Base-by-base conservation (phyloP, 2,329 filamentous ascomycete genomes). In the Pseudogymnoascus sp. region DNA sequence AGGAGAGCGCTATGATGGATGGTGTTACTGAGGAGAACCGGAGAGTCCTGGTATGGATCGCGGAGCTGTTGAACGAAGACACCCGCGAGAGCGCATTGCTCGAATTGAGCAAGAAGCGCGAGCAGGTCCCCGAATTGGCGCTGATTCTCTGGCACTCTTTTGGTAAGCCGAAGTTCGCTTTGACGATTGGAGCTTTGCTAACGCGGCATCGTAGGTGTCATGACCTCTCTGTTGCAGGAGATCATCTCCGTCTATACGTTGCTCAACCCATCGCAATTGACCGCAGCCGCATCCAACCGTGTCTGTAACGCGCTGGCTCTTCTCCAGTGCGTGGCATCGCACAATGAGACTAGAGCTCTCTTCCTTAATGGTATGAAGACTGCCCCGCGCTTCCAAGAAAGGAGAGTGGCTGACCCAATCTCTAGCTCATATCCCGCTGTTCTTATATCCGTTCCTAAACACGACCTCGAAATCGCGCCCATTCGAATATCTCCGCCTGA, bases 191-290 rank as follows among this genome's bases (percentile, higher is more conserved):
- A n/a, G 64, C 68, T 66, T 63, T 44, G 31, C 37, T 60, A 60
- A 64, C 58, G 65, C 66, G 65, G 70, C 62, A 61, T 63, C 66
- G 24, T 67, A 96, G 92, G 92, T 70, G 94, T 99, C 71, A 99
- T 99, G 94, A 97, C 94, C 50, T 96, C 92, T 61, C 81, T 99
- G 24, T 83, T 97, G 35, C 93, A 97, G 75, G 94, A 99, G 77
- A 99, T 99, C 73, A 99, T 99, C 72, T 97, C 93, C 9, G 94
- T 99, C 61, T 99, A 99, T 73, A 95, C 92, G 29, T 84, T 99
- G 4, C 84, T 99, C 69, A 99, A 96, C 74, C 94, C 94, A 5
- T 97, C 92, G 58, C 93, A 97, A 77, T 84, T 99, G 70, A 99
- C 94, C 6, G 94, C 94, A 2, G 92, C 94, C n/a, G 93, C 94